Conservation (phyloP, 805 yeast species). For the Kodamaea leandrae region DNA sequence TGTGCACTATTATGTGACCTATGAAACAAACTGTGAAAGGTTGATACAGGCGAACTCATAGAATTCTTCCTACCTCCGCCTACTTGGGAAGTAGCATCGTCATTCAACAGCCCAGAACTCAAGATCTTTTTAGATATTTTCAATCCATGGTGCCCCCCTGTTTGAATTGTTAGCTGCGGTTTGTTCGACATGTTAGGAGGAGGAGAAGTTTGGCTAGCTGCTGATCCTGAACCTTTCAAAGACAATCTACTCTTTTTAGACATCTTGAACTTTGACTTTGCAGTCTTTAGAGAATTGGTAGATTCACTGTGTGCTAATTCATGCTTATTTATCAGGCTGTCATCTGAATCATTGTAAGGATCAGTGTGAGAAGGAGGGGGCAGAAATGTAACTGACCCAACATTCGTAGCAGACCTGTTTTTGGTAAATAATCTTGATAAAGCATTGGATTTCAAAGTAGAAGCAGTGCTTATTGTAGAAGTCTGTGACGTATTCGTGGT, state of each 20-base stretch:
- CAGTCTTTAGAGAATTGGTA: not conserved
- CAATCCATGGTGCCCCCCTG: constrained; percentile 25
- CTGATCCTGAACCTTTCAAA: constrained; percentile 1
- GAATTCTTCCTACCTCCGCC: constrained; percentile 21
- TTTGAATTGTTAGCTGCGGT: constrained; percentile 34
- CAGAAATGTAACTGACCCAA: constrained; percentile 6
- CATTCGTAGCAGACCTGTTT: constrained; percentile 23
- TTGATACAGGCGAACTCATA: constrained; percentile 30
- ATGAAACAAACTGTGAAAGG: constrained; percentile 35
- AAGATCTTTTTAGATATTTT: constrained; percentile 25
- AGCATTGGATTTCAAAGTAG: constrained; percentile 28
- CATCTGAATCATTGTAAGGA: constrained; percentile 11
- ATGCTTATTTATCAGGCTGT: constrained; percentile 4
- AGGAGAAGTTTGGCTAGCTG: constrained; percentile 1
- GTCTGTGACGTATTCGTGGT: constrained; percentile 27
- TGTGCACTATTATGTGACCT: constrained; percentile 21
- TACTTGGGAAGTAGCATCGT: constrained; percentile 6
- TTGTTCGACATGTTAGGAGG: constrained; percentile 2
- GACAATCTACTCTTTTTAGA: constrained; percentile 10
- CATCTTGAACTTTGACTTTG: constrained; percentile 11
- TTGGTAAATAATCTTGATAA: constrained; percentile 30
- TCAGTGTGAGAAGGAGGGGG: constrained; percentile 12
- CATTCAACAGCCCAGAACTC: constrained; percentile 19
- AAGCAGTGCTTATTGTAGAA: constrained; percentile 14
- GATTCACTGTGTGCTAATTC: constrained; percentile 1